Conservation (phyloP, 805 yeast genomes). For the Vanderwaltozyma tropicalis region DNA sequence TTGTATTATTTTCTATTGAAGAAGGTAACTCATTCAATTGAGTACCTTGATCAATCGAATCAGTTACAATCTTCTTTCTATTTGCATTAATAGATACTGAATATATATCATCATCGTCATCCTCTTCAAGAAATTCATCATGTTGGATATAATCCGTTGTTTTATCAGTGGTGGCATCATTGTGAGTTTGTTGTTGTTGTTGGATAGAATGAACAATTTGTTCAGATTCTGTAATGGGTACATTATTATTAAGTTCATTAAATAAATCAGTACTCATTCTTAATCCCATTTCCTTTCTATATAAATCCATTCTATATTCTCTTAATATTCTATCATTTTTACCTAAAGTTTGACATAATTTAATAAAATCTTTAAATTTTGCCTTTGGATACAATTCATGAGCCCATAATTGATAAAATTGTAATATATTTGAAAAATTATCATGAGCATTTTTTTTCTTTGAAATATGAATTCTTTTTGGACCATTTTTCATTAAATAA, state of each 20-base stretch:
- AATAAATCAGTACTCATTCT: slow-evolving; percentile 1
- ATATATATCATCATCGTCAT: not conserved
- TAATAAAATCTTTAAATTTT: slow-evolving; percentile 58
- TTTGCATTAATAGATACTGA: not conserved
- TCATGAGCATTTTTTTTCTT: slow-evolving; percentile 16
- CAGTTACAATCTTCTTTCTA: not conserved
- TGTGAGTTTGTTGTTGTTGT: not conserved
- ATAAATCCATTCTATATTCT: slow-evolving; percentile 32
- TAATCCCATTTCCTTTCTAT: slow-evolving; percentile 30
- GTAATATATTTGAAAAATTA: slow-evolving; percentile 31
- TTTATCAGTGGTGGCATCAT: too few relatives aligned
- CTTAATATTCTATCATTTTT: slow-evolving; percentile 32
- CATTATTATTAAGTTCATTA: slow-evolving; percentile 1
- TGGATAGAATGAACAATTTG: not conserved
- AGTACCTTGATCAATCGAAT: too few relatives aligned
- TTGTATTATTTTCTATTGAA: not conserved
- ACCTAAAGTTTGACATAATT: slow-evolving; percentile 42
- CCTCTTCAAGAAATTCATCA: not conserved
- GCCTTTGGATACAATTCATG: slow-evolving; percentile 73
- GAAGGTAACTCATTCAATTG: too few relatives aligned
- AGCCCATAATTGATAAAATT: slow-evolving; percentile 64
- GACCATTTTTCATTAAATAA: slow-evolving; percentile 32
- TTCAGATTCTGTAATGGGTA: not conserved
- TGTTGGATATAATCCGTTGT: too few relatives aligned
- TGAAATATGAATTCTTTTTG: slow-evolving; percentile 27